Conservation (phyloP, 305 asterid species). For the Coffea humblotiana region DNA sequence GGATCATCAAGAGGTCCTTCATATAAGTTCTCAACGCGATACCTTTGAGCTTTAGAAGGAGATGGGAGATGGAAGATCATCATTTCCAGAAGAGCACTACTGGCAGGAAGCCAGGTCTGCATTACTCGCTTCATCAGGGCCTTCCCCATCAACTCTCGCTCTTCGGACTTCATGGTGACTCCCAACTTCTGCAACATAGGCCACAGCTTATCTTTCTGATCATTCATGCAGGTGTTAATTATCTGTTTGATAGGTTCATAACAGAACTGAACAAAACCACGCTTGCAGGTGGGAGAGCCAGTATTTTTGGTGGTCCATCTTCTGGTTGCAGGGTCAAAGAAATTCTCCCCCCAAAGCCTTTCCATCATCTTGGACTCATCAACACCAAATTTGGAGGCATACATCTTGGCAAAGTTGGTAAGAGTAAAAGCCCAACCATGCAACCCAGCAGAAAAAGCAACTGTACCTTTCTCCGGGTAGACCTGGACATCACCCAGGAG, state of each 20-base stretch:
- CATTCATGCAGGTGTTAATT: slow-evolving; percentile 45
- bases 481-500: slow-evolving; percentile 42
- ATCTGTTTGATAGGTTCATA: slow-evolving; percentile 50
- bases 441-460: slow-evolving; percentile 44
- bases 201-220: slow-evolving; percentile 45
- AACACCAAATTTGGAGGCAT: slow-evolving; percentile 43
- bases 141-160: slow-evolving; percentile 45
- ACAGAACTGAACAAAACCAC: slow-evolving; percentile 50
- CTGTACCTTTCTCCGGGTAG: slow-evolving; percentile 47
- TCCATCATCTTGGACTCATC: slow-evolving; percentile 44
- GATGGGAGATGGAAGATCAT: slow-evolving; percentile 76
- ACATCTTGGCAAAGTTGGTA: slow-evolving; percentile 41
- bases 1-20: slow-evolving; percentile 73
- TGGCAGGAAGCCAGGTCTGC: slow-evolving; percentile 55
- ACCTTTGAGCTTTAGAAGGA: slow-evolving; percentile 60
- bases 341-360: slow-evolving; percentile 50
- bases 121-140: slow-evolving; percentile 46
- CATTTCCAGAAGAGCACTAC: slow-evolving; percentile 69
- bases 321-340: slow-evolving; percentile 47
- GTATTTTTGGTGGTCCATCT: slow-evolving; percentile 41
- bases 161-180: slow-evolving; percentile 43
- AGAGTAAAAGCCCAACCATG: slow-evolving; percentile 49
- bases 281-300: slow-evolving; percentile 40
- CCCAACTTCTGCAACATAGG: slow-evolving; percentile 41
- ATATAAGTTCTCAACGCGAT: slow-evolving; percentile 67